These are phyloP conservation scores for Thermothelomyces thermophilus DNA, from an alignment of 2,329 filamentous ascomycete species.

Conservation along the genomic window DNA sequence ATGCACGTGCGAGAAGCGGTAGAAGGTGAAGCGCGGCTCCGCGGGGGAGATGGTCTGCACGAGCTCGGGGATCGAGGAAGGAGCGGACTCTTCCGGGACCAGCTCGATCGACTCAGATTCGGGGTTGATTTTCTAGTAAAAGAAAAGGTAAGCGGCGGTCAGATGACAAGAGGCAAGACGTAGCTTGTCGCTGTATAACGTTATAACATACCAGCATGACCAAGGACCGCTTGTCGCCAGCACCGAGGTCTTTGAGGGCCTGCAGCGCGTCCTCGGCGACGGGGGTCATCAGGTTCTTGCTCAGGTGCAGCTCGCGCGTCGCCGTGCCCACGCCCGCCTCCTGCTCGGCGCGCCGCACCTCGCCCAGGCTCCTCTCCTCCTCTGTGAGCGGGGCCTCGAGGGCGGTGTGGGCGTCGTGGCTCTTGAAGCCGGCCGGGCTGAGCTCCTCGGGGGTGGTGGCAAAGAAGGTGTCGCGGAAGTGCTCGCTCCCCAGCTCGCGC, in stretches of 20 bases:
- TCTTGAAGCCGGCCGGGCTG: slow-evolving; percentile 61
- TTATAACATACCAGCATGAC: slow-evolving; percentile 60
- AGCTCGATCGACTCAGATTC: slow-evolving; percentile 64
- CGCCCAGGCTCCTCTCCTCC: slow-evolving; percentile 65
- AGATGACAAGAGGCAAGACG: too few species aligned
- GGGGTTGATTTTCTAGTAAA: slow-evolving; percentile 61
- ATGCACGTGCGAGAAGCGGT: slow-evolving; percentile 56
- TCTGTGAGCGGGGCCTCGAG: slow-evolving; percentile 67
- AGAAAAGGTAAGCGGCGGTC: not conserved
- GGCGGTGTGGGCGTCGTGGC: slow-evolving; percentile 61
- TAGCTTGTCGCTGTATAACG: too few species aligned
- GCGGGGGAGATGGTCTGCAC: slow-evolving; percentile 53
- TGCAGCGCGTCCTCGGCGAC: slow-evolving; percentile 56
- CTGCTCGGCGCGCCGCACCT: slow-evolving; percentile 69
- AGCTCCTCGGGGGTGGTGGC: slow-evolving; percentile 64
- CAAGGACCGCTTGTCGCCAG: slow-evolving; percentile 44
- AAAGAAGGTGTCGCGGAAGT: slow-evolving; percentile 72
- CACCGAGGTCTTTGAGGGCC: slow-evolving; percentile 54
- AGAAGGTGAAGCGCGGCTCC: slow-evolving; percentile 75
- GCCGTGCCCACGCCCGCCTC: slow-evolving; percentile 64
- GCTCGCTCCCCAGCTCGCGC: slow-evolving; percentile 69
- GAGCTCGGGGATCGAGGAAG: slow-evolving; percentile 53
- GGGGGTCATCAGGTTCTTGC: slow-evolving; percentile 51
- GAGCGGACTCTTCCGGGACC: slow-evolving; percentile 44
- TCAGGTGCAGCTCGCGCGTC: slow-evolving; percentile 51